phyloP scores from a whole-genome alignment of 345 rosid species.

The Aquilaria yunnanensis region DNA sequence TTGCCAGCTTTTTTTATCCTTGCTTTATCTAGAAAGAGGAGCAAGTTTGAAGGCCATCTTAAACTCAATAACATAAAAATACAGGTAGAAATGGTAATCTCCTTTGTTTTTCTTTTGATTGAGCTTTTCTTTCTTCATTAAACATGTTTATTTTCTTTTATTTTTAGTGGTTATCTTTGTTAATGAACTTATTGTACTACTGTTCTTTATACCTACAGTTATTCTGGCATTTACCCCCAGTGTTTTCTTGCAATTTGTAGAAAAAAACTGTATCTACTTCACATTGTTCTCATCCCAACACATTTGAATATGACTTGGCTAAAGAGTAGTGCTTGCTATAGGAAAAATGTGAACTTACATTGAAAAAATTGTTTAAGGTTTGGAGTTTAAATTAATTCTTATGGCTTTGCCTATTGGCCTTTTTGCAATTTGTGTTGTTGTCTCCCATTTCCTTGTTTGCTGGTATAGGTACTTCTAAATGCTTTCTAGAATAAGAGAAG shows the following conservation, averaged over 20 bases:
- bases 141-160: no score
- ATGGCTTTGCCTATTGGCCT: no score
- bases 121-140: no score
- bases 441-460: not conserved
- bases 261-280: slow-evolving; percentile 77
- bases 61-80: slow-evolving; percentile 31
- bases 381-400: not conserved
- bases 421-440: not conserved
- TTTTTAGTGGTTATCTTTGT: no score
- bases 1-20: slow-evolving; percentile 48
- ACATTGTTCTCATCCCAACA: slow-evolving; percentile 84
- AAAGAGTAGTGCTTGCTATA: slow-evolving; percentile 66
- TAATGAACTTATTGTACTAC: no score
- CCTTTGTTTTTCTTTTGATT: not conserved
- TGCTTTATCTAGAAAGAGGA: slow-evolving; percentile 43
- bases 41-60: slow-evolving; percentile 63
- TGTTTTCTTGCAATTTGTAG: slow-evolving; percentile 21
- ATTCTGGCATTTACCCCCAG: no score
- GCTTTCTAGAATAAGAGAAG: slow-evolving; percentile 46
- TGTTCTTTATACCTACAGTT: no score
- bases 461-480: slow-evolving; percentile 7
- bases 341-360: slow-evolving; percentile 32
- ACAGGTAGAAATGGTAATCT: slow-evolving; percentile 48
- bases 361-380: slow-evolving; percentile 44
- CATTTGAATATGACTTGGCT: slow-evolving; percentile 86